phyloP scores from a whole-genome alignment of 805 yeast genomes.

The Candida ulmi region DNA sequence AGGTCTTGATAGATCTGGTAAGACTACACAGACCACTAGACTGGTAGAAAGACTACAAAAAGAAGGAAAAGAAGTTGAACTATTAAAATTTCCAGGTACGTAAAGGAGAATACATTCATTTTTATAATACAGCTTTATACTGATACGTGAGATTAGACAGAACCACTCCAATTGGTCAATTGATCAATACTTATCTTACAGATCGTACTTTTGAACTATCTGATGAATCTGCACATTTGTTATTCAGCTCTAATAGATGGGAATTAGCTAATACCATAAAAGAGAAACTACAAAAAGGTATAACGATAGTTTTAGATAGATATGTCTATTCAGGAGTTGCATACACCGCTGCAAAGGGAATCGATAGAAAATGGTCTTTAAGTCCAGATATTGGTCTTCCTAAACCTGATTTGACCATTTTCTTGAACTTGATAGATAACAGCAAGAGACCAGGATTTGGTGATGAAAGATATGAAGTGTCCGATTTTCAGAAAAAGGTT shows the following conservation, averaged over 20 bases:
- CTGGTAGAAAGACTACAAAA: constrained; percentile 29
- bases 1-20: constrained; percentile 94
- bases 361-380: constrained; percentile 71
- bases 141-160: no score
- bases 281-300: constrained; percentile 43
- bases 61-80: constrained; percentile 31
- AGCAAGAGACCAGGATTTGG: constrained; percentile 76
- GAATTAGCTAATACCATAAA: constrained; percentile 54
- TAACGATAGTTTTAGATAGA: constrained; percentile 68
- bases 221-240: constrained; percentile 79
- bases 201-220: constrained; percentile 44
- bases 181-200: constrained; percentile 70
- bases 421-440: constrained; percentile 54
- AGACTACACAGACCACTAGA: constrained; percentile 69
- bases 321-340: constrained; percentile 93
- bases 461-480: constrained; percentile 83
- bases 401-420: constrained; percentile 77
- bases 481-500: constrained; percentile 71
- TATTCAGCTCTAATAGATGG: constrained; percentile 95
- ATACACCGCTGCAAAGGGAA: constrained; percentile 80
- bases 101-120: no score
- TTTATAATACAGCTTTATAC: no score
- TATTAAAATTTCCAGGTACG: constrained; percentile 69
- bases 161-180: constrained; percentile 70
- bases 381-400: constrained; percentile 82